Evolutionary conservation across 1,139 yeast genomes (phyloP).

Genomic region (Pichia terricola): DNA sequence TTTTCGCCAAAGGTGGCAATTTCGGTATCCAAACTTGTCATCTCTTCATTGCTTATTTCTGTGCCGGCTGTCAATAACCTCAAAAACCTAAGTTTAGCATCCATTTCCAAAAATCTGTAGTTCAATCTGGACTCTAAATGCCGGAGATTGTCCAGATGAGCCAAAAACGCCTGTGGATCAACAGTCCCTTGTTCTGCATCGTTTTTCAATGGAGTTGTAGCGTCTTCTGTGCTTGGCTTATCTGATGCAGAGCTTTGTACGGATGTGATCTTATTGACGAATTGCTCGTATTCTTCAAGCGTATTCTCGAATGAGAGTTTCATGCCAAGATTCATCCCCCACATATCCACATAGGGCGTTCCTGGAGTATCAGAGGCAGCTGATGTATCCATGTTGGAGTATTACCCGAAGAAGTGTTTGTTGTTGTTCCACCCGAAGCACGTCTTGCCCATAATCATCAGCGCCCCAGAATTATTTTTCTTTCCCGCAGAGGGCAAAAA

Average conservation of each 20-base stretch:
- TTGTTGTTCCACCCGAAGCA: too few species aligned
- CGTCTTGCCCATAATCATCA: too few species aligned
- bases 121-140: conserved; percentile 31
- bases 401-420: too few species aligned
- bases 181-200: neutral
- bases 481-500: too few species aligned
- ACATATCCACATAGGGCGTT: too few species aligned
- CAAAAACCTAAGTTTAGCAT: conserved; percentile 54
- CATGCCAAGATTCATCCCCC: neutral
- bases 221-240: conserved; percentile 1
- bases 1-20: conserved; percentile 1
- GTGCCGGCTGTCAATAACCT: conserved; percentile 31
- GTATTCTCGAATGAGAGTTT: conserved; percentile 6
- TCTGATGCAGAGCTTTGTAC: neutral
- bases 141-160: conserved; percentile 3
- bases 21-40: conserved; percentile 12
- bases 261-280: neutral
- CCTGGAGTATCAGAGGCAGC: too few species aligned
- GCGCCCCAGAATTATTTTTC: too few species aligned
- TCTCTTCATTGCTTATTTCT: conserved; percentile 24
- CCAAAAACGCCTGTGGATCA: conserved; percentile 1
- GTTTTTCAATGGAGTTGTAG: neutral
- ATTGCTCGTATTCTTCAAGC: conserved; percentile 8
- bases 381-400: too few species aligned
- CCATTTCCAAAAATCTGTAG: conserved; percentile 58